Conservation (phyloP, 1,284 basidiomycete genomes). For the Leccinum fallax region DNA sequence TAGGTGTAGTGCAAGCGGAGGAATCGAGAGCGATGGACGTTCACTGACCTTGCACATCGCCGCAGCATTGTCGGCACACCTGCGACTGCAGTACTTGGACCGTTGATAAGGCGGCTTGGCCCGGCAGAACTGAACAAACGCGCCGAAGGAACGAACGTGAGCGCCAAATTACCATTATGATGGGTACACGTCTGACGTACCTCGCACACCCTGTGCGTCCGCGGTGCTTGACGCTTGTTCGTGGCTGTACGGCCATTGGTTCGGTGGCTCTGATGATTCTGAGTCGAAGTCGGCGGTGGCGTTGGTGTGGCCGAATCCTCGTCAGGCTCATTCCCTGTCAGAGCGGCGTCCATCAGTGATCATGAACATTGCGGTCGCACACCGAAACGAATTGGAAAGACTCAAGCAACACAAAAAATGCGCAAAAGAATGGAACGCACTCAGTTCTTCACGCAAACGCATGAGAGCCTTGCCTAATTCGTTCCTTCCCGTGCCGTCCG, state of each 20-base stretch:
- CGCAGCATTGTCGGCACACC: conserved; percentile 51
- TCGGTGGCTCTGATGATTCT: conserved; percentile 5
- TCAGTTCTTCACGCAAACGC: conserved; percentile 35
- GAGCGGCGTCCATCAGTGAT: background rate
- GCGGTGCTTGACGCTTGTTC: conserved; percentile 17
- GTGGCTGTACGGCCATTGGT: conserved; percentile 1
- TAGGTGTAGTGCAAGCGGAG: background rate
- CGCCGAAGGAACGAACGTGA: background rate
- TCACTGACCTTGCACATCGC: conserved; percentile 29
- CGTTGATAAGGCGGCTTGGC: conserved; percentile 52
- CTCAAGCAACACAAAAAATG: background rate
- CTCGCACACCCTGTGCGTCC: conserved; percentile 25
- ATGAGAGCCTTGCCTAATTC: conserved; percentile 47
- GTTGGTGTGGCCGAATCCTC: background rate
- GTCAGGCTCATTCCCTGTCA: conserved; percentile 14
- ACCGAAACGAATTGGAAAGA: background rate
- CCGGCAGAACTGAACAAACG: conserved; percentile 49
- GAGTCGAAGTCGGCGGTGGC: conserved; percentile 3
- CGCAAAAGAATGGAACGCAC: conserved; percentile 14
- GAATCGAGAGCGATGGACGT: background rate
- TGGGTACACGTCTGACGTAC: conserved; percentile 14
- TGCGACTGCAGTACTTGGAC: conserved; percentile 58
- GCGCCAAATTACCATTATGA: background rate
- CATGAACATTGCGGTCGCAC: background rate
- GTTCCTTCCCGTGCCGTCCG: conserved; percentile 42